Evolutionary conservation across 306 rosid genomes (phyloP).

Genomic region (Fragaria vesca): DNA sequence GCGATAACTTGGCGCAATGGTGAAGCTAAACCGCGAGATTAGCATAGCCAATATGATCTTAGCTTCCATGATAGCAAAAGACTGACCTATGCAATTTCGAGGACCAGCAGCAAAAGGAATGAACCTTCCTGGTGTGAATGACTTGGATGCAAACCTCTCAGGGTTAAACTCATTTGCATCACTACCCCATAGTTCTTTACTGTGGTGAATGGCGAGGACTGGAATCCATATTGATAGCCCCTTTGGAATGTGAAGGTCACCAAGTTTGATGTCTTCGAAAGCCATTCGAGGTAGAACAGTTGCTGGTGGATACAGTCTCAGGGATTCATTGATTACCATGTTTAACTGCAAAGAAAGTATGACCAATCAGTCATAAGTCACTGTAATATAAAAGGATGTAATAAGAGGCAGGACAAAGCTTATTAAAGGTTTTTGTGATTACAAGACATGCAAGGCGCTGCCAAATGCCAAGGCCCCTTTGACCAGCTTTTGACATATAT

Average conservation of each 20-base stretch:
- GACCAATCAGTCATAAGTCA: not conserved
- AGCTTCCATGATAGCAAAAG: constrained; percentile 92
- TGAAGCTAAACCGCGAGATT: constrained; percentile 66
- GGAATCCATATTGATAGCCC: constrained; percentile 97
- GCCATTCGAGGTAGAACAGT: constrained; percentile 90
- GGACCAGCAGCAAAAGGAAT: constrained; percentile 89
- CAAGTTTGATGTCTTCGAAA: constrained; percentile 74
- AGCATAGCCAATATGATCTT: constrained; percentile 85
- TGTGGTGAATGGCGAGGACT: constrained; percentile 92
- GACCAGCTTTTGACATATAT: constrained; percentile 7
- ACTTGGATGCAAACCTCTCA: constrained; percentile 68
- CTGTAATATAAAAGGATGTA: not conserved
- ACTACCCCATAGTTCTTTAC: constrained; percentile 82
- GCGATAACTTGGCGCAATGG: constrained; percentile 60
- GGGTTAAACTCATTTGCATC: constrained; percentile 95
- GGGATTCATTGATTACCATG: constrained; percentile 91
- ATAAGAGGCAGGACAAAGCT: not conserved
- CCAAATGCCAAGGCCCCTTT: not conserved
- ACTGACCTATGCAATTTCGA: constrained; percentile 85
- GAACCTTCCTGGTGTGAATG: constrained; percentile 66
- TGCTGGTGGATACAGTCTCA: constrained; percentile 92
- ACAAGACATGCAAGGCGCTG: constrained; percentile 15
- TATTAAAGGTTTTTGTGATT: not conserved
- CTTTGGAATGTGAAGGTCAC: constrained; percentile 83
- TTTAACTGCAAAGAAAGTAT: constrained; percentile 51